A percentile compares a stretch with the other conserved stretches of the same genome.
These are phyloP conservation scores for Canavalia gladiata DNA, from an alignment of 306 rosid genomes.

Conservation along the genomic window DNA sequence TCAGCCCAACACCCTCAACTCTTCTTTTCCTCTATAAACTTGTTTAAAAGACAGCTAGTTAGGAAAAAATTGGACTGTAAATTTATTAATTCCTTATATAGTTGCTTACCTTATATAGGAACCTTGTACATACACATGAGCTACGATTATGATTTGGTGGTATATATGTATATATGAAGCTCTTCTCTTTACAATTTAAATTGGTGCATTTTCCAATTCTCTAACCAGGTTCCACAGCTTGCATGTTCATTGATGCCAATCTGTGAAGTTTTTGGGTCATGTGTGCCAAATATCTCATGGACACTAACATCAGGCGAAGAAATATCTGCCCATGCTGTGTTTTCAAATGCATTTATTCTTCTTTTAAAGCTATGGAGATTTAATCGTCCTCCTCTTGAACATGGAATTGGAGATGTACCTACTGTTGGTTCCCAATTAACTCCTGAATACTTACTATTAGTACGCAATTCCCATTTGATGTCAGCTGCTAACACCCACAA, in stretches of 20 bases:
- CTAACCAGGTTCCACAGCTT: conserved; percentile 89
- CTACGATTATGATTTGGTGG: not conserved
- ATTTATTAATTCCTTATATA: not conserved
- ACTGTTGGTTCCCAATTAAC: conserved; percentile 94
- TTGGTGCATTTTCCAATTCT: conserved; percentile 47
- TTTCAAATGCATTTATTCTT: conserved; percentile 94
- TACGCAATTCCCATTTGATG: conserved; percentile 83
- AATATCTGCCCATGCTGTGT: conserved; percentile 91
- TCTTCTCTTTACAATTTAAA: not conserved
- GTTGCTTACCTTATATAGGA: conserved; percentile 19
- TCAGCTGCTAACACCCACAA: conserved; percentile 64
- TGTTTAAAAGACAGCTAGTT: not conserved
- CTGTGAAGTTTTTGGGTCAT: conserved; percentile 98
- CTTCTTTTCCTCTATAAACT: not conserved
- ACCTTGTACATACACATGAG: not conserved
- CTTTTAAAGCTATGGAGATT: conserved; percentile 95
- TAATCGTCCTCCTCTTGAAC: conserved; percentile 92
- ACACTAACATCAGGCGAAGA: conserved; percentile 76
- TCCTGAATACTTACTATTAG: conserved; percentile 89
- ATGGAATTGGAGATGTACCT: conserved; percentile 93
- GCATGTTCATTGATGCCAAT: conserved; percentile 98
- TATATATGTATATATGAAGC: not conserved
- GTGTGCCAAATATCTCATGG: conserved; percentile 87
- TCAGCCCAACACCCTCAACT: not conserved
- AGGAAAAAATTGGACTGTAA: not conserved